phyloP scores from a whole-genome alignment of 202 grass and related monocot species.

The Schoenoplectus triqueter region DNA sequence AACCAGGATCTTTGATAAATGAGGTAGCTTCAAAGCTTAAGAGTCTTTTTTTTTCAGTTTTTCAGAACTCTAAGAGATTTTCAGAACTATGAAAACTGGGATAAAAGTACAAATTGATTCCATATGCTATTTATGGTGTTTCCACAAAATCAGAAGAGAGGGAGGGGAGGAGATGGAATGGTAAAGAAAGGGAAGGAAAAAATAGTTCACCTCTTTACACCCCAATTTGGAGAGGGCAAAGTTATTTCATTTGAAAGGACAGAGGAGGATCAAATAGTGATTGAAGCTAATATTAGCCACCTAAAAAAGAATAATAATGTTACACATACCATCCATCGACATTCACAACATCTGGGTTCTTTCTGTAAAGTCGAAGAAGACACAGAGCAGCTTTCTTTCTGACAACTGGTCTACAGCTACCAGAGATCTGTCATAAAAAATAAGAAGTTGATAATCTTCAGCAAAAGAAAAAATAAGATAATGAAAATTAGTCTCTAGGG shows the following conservation, averaged over 20 bases:
- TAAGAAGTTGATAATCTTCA: conserved; percentile 11
- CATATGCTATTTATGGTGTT: too few relatives aligned
- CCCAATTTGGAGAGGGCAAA: neutral
- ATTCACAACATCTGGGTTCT: conserved; percentile 99
- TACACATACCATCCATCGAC: conserved; percentile 87
- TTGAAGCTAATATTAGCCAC: neutral
- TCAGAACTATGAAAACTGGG: too few relatives aligned
- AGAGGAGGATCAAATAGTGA: neutral
- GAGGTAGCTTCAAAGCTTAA: neutral
- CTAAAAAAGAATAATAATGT: conserved; percentile 13
- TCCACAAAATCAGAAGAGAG: neutral
- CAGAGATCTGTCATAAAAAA: conserved; percentile 71
- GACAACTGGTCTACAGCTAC: conserved; percentile 93
- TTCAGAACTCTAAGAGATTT: too few relatives aligned
- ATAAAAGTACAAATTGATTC: too few relatives aligned
- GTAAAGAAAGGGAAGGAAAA: neutral
- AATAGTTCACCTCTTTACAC: conserved; percentile 1
- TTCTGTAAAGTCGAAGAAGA: conserved; percentile 97
- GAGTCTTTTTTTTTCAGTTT: too few relatives aligned
- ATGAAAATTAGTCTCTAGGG: conserved; percentile 13
- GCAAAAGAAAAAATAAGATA: conserved; percentile 20
- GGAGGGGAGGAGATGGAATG: neutral
- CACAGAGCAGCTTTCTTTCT: conserved; percentile 98
- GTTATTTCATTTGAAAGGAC: neutral
- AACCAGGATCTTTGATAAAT: conserved; percentile 11